Conservation (phyloP, 2,329 filamentous ascomycete genomes). For the Acephala macrosclerotiorum region DNA sequence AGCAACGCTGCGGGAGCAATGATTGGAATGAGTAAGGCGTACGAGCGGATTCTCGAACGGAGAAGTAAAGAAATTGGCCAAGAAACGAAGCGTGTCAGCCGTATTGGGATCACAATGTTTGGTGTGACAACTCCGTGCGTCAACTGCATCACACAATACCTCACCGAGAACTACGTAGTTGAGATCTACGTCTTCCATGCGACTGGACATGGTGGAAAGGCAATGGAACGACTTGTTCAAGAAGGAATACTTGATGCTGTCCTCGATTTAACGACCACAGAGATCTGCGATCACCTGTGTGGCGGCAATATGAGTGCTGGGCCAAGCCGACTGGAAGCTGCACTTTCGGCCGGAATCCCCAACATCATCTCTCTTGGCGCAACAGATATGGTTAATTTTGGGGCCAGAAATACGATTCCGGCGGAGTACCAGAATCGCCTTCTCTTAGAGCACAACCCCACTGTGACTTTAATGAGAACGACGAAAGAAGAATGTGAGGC, state of each 20-base stretch:
- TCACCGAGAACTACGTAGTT: constrained; percentile 52
- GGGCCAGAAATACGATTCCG: constrained; percentile 61
- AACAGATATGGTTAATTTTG: constrained; percentile 58
- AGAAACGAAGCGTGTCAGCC: constrained; percentile 20
- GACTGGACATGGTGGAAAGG: constrained; percentile 71
- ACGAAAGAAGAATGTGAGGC: constrained; percentile 60
- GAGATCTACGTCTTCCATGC: constrained; percentile 75
- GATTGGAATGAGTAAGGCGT: constrained; percentile 61
- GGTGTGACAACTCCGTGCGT: constrained; percentile 75
- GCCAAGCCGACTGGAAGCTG: constrained; percentile 61
- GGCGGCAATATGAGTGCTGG: constrained; percentile 71
- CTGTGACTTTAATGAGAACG: constrained; percentile 72
- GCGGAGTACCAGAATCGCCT: constrained; percentile 57
- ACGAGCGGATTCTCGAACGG: constrained; percentile 36
- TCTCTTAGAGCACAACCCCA: constrained; percentile 70
- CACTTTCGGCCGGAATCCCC: constrained; percentile 63
- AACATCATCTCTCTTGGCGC: constrained; percentile 58
- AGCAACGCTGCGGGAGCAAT: constrained; percentile 69
- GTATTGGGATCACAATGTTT: constrained; percentile 76
- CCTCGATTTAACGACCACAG: constrained; percentile 75
- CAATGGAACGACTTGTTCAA: constrained; percentile 70
- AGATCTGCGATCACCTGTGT: constrained; percentile 68
- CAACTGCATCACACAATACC: constrained; percentile 57
- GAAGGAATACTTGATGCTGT: constrained; percentile 69
- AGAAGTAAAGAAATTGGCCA: constrained; percentile 46